Percentiles rank a stretch among this genome's conserved stretches.
These are phyloP conservation scores for Cryptosporidium tyzzeri DNA, from an alignment of 169 alveolate species.

Conservation along the genomic window DNA sequence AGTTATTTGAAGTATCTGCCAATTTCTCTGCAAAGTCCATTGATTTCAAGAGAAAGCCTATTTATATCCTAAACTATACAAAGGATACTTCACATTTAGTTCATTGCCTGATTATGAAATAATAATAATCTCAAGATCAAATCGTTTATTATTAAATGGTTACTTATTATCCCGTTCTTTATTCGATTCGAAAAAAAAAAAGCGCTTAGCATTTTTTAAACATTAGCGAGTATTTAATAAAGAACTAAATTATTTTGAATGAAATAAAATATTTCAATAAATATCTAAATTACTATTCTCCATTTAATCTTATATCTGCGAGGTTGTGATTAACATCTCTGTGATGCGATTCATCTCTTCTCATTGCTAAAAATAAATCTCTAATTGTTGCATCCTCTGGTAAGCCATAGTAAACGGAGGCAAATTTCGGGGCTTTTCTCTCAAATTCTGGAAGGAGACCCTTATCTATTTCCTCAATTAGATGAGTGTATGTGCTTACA, in stretches of 20 bases:
- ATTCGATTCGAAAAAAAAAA: background rate
- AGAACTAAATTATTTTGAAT: background rate
- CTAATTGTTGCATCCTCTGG: constrained; percentile 79
- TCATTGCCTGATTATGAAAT: background rate
- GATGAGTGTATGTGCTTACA: constrained; percentile 80
- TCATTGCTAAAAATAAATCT: constrained; percentile 81
- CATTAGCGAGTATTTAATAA: background rate
- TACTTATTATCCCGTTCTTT: background rate
- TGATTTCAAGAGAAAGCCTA: background rate
- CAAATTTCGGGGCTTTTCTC: constrained; percentile 78
- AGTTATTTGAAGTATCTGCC: constrained; percentile 9
- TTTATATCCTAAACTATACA: background rate
- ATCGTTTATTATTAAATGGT: background rate
- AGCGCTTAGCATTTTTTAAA: background rate
- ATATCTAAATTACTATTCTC: background rate
- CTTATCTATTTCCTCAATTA: constrained; percentile 76
- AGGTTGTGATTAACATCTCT: constrained; percentile 77
- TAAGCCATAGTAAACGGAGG: constrained; percentile 80
- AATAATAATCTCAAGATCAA: background rate
- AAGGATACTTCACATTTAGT: background rate
- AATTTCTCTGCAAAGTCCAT: constrained; percentile 72
- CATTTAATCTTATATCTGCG: background rate
- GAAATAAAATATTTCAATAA: background rate
- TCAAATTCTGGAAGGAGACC: constrained; percentile 57
- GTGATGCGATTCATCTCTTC: constrained; percentile 85